Evolutionary conservation across 345 rosid species (phyloP).

Genomic region (Pistacia vera): DNA sequence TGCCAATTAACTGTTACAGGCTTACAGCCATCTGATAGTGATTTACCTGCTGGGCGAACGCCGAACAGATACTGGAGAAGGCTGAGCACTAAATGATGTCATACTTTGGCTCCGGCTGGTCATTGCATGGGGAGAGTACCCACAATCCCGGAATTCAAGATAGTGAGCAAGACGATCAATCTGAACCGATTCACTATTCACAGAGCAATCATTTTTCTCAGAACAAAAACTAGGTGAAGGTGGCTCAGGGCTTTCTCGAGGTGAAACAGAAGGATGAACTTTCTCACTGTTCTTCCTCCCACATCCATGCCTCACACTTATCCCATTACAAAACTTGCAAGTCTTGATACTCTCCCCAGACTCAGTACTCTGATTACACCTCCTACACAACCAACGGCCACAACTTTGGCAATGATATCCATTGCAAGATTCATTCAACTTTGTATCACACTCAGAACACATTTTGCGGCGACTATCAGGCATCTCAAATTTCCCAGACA

Average conservation of each 20-base stretch:
- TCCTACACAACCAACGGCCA: constrained; percentile 58
- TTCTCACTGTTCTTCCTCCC: constrained; percentile 63
- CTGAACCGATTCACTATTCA: constrained; percentile 29
- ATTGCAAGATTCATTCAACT: constrained; percentile 28
- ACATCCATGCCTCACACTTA: constrained; percentile 33
- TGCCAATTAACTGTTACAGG: background rate
- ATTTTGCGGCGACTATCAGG: constrained; percentile 39
- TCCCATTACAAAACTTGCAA: constrained; percentile 69
- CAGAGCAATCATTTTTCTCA: constrained; percentile 21
- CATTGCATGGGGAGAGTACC: constrained; percentile 36
- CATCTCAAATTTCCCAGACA: constrained; percentile 46
- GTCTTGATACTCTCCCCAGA: constrained; percentile 32
- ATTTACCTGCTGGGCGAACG: constrained; percentile 68
- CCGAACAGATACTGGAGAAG: constrained; percentile 45
- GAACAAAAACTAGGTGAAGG: constrained; percentile 47
- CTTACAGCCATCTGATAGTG: background rate
- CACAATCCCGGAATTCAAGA: constrained; percentile 60
- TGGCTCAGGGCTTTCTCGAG: constrained; percentile 68
- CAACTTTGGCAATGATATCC: constrained; percentile 68
- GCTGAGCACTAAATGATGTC: constrained; percentile 45
- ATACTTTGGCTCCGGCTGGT: constrained; percentile 43
- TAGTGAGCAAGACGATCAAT: constrained; percentile 43
- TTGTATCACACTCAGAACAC: constrained; percentile 54
- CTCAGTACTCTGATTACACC: constrained; percentile 35
- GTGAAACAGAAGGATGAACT: constrained; percentile 67